Percentiles rank a stretch among this genome's conserved stretches.
phyloP scores from a whole-genome alignment of 2,329 filamentous ascomycete species.

The Colletotrichum theobromicola region DNA sequence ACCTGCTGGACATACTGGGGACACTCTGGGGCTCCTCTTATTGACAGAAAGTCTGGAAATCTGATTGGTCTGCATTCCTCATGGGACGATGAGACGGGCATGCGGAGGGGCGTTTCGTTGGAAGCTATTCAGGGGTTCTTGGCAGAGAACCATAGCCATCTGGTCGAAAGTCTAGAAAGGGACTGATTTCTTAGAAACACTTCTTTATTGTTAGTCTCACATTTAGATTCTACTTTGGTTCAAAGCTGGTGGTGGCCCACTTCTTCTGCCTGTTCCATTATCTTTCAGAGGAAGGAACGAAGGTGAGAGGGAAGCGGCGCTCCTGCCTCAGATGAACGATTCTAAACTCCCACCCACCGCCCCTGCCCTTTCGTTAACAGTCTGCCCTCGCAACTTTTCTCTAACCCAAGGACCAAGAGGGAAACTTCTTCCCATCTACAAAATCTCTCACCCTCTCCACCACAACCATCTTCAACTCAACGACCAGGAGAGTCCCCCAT shows the following conservation, averaged over 20 bases:
- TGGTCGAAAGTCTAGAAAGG: background rate
- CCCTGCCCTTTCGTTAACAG: background rate
- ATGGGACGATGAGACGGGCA: slow-evolving; percentile 57
- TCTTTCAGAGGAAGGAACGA: background rate
- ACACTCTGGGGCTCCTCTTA: slow-evolving; percentile 55
- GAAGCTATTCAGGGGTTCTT: slow-evolving; percentile 49
- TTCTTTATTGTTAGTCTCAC: background rate
- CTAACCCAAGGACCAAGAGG: background rate
- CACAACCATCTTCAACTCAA: background rate
- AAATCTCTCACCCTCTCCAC: background rate
- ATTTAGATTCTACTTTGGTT: background rate
- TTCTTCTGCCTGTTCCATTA: background rate
- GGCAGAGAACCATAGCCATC: background rate
- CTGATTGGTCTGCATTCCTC: slow-evolving; percentile 58
- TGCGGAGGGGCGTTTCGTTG: slow-evolving; percentile 52
- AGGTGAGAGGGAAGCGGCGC: background rate
- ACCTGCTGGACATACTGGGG: slow-evolving; percentile 65
- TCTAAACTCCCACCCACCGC: background rate
- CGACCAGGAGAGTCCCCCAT: background rate
- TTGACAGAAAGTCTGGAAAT: slow-evolving; percentile 39
- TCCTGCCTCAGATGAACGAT: background rate
- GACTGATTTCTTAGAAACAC: background rate
- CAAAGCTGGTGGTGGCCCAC: background rate
- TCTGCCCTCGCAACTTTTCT: background rate
- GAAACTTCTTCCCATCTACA: background rate